phyloP scores from a whole-genome alignment of 2,329 filamentous ascomycete genomes.

The Apiospora hydei region DNA sequence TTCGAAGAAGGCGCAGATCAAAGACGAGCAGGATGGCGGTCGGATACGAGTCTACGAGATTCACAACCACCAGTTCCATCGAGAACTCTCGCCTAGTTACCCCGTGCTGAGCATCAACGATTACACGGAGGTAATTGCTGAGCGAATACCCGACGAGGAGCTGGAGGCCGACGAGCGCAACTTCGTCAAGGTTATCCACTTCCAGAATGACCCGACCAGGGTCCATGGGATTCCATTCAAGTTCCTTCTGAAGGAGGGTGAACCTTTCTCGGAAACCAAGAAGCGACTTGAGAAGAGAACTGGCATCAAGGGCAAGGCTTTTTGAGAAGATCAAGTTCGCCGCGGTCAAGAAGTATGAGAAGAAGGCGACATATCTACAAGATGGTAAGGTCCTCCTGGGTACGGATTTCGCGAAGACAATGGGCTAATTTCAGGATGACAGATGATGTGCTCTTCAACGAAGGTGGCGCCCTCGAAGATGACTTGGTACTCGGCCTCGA shows the following conservation, averaged over 20 bases:
- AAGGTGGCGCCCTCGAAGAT: slow-evolving; percentile 55
- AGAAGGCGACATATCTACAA: slow-evolving; percentile 66
- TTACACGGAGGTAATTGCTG: slow-evolving; percentile 81
- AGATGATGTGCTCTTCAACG: slow-evolving; percentile 66
- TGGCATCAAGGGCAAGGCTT: slow-evolving; percentile 95
- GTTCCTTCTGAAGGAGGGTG: slow-evolving; percentile 83
- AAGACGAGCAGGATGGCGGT: slow-evolving; percentile 73
- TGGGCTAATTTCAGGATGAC: slow-evolving; percentile 34
- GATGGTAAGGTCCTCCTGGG: slow-evolving; percentile 71
- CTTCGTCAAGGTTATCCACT: slow-evolving; percentile 86
- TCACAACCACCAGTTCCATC: slow-evolving; percentile 83
- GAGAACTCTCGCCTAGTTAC: slow-evolving; percentile 74
- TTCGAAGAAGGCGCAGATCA: slow-evolving; percentile 80
- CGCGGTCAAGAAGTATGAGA: slow-evolving; percentile 61
- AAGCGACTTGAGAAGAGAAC: slow-evolving; percentile 92
- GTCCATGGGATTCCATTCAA: slow-evolving; percentile 90
- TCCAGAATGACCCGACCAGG: slow-evolving; percentile 86
- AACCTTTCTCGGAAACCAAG: slow-evolving; percentile 90
- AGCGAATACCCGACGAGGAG: slow-evolving; percentile 79
- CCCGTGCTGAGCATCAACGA: slow-evolving; percentile 86
- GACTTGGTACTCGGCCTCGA: slow-evolving; percentile 72
- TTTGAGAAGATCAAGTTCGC: slow-evolving; percentile 99
- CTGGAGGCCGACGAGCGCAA: slow-evolving; percentile 62
- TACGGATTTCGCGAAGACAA: not conserved
- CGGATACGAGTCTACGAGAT: slow-evolving; percentile 84